Evolutionary conservation across 2,329 filamentous ascomycete species (phyloP), one percentile per base, ranked within the genome.

Genomic region (Myrmaecium sp.): DNA sequence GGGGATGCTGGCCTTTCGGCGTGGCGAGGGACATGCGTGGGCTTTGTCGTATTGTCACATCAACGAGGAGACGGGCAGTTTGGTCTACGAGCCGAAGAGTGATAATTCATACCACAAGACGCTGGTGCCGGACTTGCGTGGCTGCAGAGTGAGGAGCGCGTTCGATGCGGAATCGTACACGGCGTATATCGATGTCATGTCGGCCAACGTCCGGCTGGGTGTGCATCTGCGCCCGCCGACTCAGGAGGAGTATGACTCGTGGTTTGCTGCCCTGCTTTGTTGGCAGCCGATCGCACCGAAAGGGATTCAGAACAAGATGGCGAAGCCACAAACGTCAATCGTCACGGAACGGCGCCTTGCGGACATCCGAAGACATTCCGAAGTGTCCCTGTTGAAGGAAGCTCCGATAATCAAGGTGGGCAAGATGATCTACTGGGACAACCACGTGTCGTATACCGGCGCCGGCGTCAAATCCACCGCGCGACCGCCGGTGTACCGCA

Each of bases 371-470:
- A 47, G 64, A 27, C 54, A 60, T 37, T 59, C 60, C 11, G 58
- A 61, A 30, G 55, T 58, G 14, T 61, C 63, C 2, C 42, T 62
- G 15, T 55, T 64, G 15, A 89, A 75, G 44, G 75, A 82, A 34
- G 68, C 71, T 3, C 72, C 77, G 29, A 89, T 95, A 37, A 95
- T 95, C 58, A 98, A 95, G 47, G 81, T 94, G 30, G 60, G 60
- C 17, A 62, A 62, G 38, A 64, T 64, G 60, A 58, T 62, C 44
- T 63, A 92, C 24, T 94, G 84, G 86, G 83, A 95, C 52, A 89
- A 57, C 6, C 59, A 57, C 34, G 53, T 61, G 13, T 58, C 55
- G 5, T 61, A 72, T 41, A 58, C 51, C 44, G 58, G 57, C 37
- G 51, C 47, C 9, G 49, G 47, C 17, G 26, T 12, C 10, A 19